Evolutionary conservation across 2,329 filamentous ascomycete species (phyloP), one percentile per base, ranked within the genome.

Genomic region (Exophiala calicioides): DNA sequence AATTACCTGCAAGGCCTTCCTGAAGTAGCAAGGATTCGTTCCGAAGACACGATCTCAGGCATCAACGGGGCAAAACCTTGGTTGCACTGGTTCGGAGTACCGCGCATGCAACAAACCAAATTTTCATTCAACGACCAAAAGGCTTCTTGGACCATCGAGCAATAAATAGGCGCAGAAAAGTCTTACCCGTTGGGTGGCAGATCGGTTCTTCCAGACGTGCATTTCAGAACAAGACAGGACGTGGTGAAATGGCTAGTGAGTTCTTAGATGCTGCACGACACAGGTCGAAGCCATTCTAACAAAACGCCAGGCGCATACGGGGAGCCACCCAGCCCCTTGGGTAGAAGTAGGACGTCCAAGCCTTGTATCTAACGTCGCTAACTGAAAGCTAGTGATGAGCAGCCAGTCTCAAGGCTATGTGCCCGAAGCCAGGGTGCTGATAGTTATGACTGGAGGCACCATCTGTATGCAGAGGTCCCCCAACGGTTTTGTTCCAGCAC

Each of bases 391-490:
- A 55, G 52, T 43, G 32, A 49, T 45, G 23, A 47, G 30, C 41
- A 49, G 30, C 18, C 41, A 49, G 38, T 44, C 48, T 20, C 21
- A 42, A 23, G 45, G 52, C 23, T 35, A 57, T 47, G 55, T 57
- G 26, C 85, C 85, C 8, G 88, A 94, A 66, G 88, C 88, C 18
- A 78, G 87, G 48, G 86, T 96, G 9, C 76, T 96, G 56, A 86
- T 95, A 61, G 88, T 95, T 67, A 91, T 94, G 73, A 95, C 90
- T 9, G 90, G 88, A 64, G 71, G 65, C 44, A 71, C 68, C n/a
- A 95, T 95, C 61, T 95, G 89, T 70, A 95, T 96, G 90, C 82
- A 85, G 63, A 84, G 83, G 44, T 89, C 88, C 7, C 78, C 80
- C 6, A 81, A 89, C 57, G 90, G 90, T 1, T 81, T 95, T 43